Conservation (phyloP, 805 yeast genomes). For the Hagleromyces aurorensis region DNA sequence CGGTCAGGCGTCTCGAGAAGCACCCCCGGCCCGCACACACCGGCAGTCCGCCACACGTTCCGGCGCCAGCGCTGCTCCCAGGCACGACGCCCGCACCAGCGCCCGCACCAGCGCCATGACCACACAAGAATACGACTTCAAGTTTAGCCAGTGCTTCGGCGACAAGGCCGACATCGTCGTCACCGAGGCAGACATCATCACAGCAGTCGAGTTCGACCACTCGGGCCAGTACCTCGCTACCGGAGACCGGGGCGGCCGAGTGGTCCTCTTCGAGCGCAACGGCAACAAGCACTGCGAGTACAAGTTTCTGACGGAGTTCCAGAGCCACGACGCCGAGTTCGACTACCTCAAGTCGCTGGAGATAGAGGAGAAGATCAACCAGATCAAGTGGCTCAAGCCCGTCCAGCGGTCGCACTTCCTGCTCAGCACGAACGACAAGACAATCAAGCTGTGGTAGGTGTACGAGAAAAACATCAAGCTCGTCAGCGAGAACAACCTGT, state of each 20-base stretch:
- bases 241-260: slow-evolving; percentile 98
- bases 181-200: slow-evolving; percentile 94
- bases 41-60: no score
- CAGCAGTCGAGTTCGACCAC: slow-evolving; percentile 93
- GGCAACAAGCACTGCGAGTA: slow-evolving; percentile 78
- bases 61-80: no score
- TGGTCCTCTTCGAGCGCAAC: slow-evolving; percentile 89
- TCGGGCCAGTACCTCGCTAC: slow-evolving; percentile 95
- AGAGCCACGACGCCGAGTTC: slow-evolving; percentile 96
- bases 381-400: slow-evolving; percentile 91
- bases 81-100: no score
- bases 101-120: no score
- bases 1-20: no score
- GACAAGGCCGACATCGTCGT: slow-evolving; percentile 96
- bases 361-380: slow-evolving; percentile 96
- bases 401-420: slow-evolving; percentile 85
- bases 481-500: slow-evolving; percentile 83
- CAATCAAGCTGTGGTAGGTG: slow-evolving; percentile 96
- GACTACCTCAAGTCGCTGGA: slow-evolving; percentile 93
- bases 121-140: slow-evolving; percentile 41
- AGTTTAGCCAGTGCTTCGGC: slow-evolving; percentile 96
- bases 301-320: slow-evolving; percentile 93
- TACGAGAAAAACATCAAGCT: slow-evolving; percentile 86
- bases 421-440: slow-evolving; percentile 90
- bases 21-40: no score